Base-by-base conservation (phyloP, 352 stramenopile genomes). In the Phytophthora pseudosyringae region DNA sequence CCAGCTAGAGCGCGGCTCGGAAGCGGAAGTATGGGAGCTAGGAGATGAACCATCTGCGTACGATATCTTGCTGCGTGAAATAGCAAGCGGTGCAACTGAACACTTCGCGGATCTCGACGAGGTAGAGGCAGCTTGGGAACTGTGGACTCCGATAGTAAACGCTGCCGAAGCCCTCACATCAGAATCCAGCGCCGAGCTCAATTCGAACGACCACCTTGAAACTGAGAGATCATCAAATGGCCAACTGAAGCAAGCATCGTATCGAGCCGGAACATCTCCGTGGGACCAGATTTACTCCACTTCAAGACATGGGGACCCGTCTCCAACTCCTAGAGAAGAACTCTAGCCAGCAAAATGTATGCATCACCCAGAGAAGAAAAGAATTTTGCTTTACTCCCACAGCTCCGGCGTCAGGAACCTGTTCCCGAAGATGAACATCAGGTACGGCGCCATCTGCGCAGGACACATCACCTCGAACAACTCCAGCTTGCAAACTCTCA, bases 61-160 rank as follows among this genome's bases (percentile, higher is more conserved):
- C 33, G 76, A 84, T 39, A 40, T 64, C 1, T 33, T 84, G 5
- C 47, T 84, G 7, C 48, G 18, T 5, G 66, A 76, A 39, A 64
- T 75, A 3, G 44, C 43, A 13, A 32, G 15, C 4, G 78, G 59
- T 11, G 54, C 59, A 18, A 64, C 43, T 9, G 41, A 47, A 8
- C 58, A 86, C 16, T 90, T 89, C 45, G 75, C 74, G 11, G 73
- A 78, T 26, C 41, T 94, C 9, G 62, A 87, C 16, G 81, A 94
- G 28, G 59, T 92, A 5, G 55, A 92, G 18, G 79, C 82, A 9
- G 69, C 82, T 3, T 94, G 84, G 83, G 49, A 26, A 11, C 16
- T 93, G 9, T 94, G 84, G 82, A 84, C 70, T 10, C 81, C 83
- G 5, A 67, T 94, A 29, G 54, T 83, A n/a, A 39, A 85, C 21